phyloP scores from a whole-genome alignment of 164 flowering plant genomes.

The Platanus orientalis region DNA sequence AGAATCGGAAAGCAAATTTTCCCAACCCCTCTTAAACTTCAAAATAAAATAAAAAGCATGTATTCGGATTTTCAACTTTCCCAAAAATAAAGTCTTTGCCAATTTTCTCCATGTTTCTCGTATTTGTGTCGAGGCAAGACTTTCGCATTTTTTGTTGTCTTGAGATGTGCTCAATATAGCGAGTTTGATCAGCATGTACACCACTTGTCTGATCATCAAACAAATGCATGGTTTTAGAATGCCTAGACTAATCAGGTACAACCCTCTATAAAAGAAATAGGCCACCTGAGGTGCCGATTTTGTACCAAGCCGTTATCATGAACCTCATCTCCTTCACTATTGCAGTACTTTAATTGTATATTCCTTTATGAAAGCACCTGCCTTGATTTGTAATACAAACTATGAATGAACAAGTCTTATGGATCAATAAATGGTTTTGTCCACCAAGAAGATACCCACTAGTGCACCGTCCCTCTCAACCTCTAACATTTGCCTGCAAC shows the following conservation, averaged over 20 bases:
- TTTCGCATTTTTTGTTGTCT: too few species aligned
- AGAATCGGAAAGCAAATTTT: too few species aligned
- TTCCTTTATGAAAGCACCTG: slow-evolving; percentile 4
- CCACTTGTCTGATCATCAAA: too few species aligned
- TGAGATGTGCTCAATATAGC: too few species aligned
- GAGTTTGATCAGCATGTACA: too few species aligned
- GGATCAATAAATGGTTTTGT: not conserved
- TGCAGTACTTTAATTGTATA: slow-evolving; percentile 14
- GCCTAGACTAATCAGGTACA: slow-evolving; percentile 21
- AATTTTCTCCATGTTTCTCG: too few species aligned
- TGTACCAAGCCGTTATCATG: slow-evolving; percentile 18
- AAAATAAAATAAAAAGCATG: too few species aligned
- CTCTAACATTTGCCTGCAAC: slow-evolving; percentile 13
- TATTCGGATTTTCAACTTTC: too few species aligned
- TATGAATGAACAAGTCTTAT: slow-evolving; percentile 16
- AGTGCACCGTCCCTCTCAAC: slow-evolving; percentile 16
- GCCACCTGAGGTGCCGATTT: slow-evolving; percentile 34
- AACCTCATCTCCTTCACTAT: slow-evolving; percentile 23
- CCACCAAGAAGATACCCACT: slow-evolving; percentile 24
- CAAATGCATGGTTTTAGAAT: slow-evolving; percentile 34
- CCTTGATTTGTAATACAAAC: slow-evolving; percentile 7
- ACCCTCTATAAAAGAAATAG: slow-evolving; percentile 27
- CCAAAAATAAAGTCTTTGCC: too few species aligned
- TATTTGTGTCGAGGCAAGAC: too few species aligned
- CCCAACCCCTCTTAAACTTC: too few species aligned